Conservation (phyloP, 371 early-diverging fungal species). For the Haplosporangium sp. region DNA sequence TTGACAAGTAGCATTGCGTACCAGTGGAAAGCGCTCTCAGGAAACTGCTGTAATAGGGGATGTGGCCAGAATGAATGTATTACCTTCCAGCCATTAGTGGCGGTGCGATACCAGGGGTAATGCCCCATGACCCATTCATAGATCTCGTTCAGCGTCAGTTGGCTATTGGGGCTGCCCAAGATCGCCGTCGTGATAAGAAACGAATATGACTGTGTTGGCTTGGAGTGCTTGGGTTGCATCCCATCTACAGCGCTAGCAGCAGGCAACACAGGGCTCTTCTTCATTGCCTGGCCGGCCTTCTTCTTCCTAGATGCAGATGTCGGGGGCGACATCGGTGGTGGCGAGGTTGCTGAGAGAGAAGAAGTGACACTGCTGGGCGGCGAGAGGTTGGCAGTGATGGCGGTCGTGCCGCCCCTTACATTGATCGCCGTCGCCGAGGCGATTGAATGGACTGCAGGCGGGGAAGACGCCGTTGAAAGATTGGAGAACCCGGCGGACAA, state of each 20-base stretch:
- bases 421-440: constrained; percentile 36
- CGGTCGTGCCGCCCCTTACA: constrained; percentile 25
- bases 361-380: constrained; percentile 21
- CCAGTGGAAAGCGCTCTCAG: not conserved
- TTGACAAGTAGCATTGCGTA: constrained; percentile 35
- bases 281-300: constrained; percentile 13
- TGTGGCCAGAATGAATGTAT: not conserved
- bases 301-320: constrained; percentile 34
- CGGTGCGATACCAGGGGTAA: constrained; percentile 83
- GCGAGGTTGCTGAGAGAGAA: constrained; percentile 10
- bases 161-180: constrained; percentile 73
- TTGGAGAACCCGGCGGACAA: constrained; percentile 12
- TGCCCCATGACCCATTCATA: constrained; percentile 89
- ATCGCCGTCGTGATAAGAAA: constrained; percentile 94
- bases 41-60: too few relatives aligned
- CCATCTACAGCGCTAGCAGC: constrained; percentile 1
- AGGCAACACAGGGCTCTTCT: constrained; percentile 8
- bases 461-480: constrained; percentile 16
- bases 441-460: constrained; percentile 36
- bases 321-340: constrained; percentile 24
- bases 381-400: constrained; percentile 35
- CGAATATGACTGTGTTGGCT: constrained; percentile 94
- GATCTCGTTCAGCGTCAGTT: constrained; percentile 91
- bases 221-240: constrained; percentile 43
- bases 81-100: constrained; percentile 89